Conservation (phyloP, 768 basidiomycete species). For the Crassisporium funariophilum region DNA sequence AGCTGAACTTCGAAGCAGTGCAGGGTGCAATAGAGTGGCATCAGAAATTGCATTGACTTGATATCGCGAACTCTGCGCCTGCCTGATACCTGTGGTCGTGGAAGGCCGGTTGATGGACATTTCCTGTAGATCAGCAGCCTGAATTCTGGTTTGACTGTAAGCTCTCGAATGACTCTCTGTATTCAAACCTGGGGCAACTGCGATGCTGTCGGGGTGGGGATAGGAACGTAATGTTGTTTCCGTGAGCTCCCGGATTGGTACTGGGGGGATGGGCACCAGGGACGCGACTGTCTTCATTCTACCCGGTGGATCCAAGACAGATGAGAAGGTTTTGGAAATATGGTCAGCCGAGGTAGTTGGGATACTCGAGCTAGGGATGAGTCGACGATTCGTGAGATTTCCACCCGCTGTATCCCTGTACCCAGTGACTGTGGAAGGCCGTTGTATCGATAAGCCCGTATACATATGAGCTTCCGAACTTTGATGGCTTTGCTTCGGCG, state of each 20-base stretch:
- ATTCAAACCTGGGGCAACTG: no score
- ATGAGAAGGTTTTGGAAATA: background rate
- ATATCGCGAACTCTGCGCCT: background rate
- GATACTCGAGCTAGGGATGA: background rate
- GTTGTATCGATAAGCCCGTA: constrained; percentile 3
- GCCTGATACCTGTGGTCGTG: constrained; percentile 6
- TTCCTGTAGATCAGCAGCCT: constrained; percentile 1
- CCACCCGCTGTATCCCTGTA: background rate
- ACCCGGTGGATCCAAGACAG: no score
- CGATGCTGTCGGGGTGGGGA: no score
- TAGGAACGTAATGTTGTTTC: no score
- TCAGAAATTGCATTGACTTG: background rate
- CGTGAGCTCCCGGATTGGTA: no score
- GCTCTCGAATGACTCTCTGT: no score
- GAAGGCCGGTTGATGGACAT: constrained; percentile 3
- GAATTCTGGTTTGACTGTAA: background rate
- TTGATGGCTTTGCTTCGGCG: background rate
- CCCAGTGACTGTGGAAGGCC: constrained; percentile 2
- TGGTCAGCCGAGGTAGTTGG: background rate
- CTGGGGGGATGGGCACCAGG: no score
- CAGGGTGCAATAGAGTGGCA: background rate
- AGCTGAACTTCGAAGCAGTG: background rate
- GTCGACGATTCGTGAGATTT: background rate
- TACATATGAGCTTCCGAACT: background rate
- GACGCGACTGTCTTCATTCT: no score